Percentiles rank a stretch among this genome's conserved stretches.
Conservation (phyloP, 805 yeast species). For the Candida sonorensis region DNA sequence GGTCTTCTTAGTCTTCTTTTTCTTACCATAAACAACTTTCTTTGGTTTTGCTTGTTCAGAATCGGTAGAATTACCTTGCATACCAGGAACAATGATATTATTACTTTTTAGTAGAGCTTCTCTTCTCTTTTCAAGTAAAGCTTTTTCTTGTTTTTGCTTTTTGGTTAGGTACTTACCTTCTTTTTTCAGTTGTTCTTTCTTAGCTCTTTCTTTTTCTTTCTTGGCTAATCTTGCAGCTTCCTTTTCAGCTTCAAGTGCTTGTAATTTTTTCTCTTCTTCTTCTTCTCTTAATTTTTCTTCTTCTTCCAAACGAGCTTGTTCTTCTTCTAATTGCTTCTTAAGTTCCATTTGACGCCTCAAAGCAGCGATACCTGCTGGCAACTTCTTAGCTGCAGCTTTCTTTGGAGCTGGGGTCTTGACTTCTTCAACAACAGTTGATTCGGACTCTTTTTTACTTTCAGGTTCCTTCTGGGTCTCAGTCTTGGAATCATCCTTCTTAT, state of each 20-base stretch:
- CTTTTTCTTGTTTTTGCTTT: conserved; percentile 92
- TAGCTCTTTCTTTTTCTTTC: conserved; percentile 81
- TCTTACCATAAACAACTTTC: conserved; percentile 65
- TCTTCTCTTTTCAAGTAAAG: conserved; percentile 79
- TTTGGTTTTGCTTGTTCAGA: conserved; percentile 39
- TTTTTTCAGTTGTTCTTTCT: conserved; percentile 87
- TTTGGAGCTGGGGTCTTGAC: conserved; percentile 29
- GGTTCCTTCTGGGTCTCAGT: no score
- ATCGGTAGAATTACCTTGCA: conserved; percentile 33
- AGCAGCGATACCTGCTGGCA: conserved; percentile 88
- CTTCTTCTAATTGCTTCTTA: conserved; percentile 83
- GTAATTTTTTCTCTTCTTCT: conserved; percentile 43
- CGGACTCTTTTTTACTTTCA: no score
- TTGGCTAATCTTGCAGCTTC: conserved; percentile 58
- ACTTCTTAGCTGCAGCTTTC: conserved; percentile 53
- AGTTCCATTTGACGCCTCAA: conserved; percentile 83
- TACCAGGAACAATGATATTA: conserved; percentile 68
- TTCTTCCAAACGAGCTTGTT: conserved; percentile 64
- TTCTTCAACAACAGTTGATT: no score
- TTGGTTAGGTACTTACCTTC: conserved; percentile 93
- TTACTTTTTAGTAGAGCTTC: conserved; percentile 74
- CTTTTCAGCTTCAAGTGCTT: conserved; percentile 58
- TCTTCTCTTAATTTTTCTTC: conserved; percentile 47
- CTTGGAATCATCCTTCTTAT: no score
- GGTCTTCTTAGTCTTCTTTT: conserved; percentile 46